Evolutionary conservation across 352 stramenopile species (phyloP), one percentile per base, ranked within the genome.

Genomic region (Phytophthora brassicae): DNA sequence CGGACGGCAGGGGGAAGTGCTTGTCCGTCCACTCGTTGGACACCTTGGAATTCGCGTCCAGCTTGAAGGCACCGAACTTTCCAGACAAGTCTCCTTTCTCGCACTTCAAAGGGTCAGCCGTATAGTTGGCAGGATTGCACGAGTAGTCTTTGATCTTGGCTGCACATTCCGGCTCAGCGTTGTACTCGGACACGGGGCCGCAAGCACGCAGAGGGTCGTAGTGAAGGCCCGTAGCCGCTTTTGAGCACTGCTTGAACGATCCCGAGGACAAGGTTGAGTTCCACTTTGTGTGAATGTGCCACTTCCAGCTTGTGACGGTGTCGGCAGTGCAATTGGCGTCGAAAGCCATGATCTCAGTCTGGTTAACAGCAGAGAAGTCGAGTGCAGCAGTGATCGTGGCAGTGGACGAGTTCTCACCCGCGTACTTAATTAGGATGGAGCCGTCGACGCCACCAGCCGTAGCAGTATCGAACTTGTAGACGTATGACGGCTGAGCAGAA

Each of bases 31-130:
- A 91, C 28, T 70, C 52, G 0, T 55, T 54, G 0, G 19, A 46
- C 16, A 79, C 69, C 8, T 60, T 72, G 13, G 45, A 42, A 42
- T 66, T 29, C n/a, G 72, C 43, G 38, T 60, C 59, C 2, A 74
- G 35, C n/a, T 67, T 60, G 5, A 85, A 60, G 33, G 61, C 60
- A 24, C 78, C 78, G 42, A 90, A 72, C 50, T 90, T 88, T 35
- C 80, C 77, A n/a, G 75, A 79, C 35, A 90, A 42, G 41, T 88
- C 77, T 3, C 80, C 80, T 42, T 79, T 77, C 52, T 88, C 77
- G 35, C 80, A 90, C 14, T 49, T 49, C 17, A 58, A 42, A 23
- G 64, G 69, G 61, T 86, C 50, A 31, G 59, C 24, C 9, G 35
- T 54, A 72, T 90, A 90, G 31, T 59, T 77, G 13, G 14, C 48